Percentiles rank a stretch among this genome's conserved stretches.
Conservation (phyloP, 805 yeast genomes). For the Nakazawaea laoshanensis region DNA sequence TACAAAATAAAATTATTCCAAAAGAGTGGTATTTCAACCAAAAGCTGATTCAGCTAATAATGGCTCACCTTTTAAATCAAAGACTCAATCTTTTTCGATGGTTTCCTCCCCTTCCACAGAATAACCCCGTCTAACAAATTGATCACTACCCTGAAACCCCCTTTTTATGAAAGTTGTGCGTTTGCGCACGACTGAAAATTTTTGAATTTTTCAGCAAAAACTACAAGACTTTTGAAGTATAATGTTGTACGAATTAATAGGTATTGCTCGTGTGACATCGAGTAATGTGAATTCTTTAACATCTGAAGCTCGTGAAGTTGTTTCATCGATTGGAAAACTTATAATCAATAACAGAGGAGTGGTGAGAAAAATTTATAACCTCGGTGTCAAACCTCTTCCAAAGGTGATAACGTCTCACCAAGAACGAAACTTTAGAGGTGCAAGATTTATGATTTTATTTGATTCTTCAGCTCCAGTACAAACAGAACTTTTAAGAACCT, state of each 20-base stretch:
- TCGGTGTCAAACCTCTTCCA: conserved; percentile 76
- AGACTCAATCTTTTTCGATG: no score
- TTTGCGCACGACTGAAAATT: not conserved
- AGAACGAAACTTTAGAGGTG: conserved; percentile 85
- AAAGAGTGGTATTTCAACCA: no score
- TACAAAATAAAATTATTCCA: no score
- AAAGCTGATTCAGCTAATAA: no score
- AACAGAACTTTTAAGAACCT: conserved; percentile 69
- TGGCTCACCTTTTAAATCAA: no score
- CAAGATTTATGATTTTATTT: conserved; percentile 77
- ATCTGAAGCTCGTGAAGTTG: conserved; percentile 48
- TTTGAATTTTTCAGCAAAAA: not conserved
- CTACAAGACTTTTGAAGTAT: not conserved
- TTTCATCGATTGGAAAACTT: conserved; percentile 66
- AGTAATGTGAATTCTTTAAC: conserved; percentile 32
- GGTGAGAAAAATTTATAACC: conserved; percentile 70
- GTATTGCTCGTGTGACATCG: conserved; percentile 75
- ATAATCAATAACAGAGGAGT: conserved; percentile 89
- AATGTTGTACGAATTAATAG: conserved; percentile 87
- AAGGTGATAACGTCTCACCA: conserved; percentile 77
- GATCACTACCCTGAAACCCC: no score
- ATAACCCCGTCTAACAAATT: no score
- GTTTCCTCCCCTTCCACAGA: no score
- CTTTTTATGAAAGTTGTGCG: not conserved
- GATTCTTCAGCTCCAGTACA: conserved; percentile 85